Conservation (phyloP, 257 asterid species). For the Avicennia marina region DNA sequence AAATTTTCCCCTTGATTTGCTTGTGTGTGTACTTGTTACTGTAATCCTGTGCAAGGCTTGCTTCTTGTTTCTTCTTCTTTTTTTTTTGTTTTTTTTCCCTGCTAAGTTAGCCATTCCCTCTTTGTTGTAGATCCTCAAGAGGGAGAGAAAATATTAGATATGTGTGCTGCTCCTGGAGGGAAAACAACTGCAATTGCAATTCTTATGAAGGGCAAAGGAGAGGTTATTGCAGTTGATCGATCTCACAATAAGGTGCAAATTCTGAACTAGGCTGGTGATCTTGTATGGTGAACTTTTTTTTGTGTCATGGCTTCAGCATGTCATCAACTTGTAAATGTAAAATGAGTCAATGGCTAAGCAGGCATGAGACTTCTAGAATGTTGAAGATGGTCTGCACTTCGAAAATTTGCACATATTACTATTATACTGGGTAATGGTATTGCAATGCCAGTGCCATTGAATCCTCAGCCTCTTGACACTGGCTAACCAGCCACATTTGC, state of each 20-base stretch:
- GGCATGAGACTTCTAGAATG: background rate
- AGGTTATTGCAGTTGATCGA: constrained; percentile 82
- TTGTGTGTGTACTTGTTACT: background rate
- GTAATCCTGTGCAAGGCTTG: background rate
- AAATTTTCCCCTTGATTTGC: too few relatives aligned
- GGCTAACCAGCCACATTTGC: too few relatives aligned
- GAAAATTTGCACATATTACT: constrained; percentile 1
- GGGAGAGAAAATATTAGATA: constrained; percentile 87
- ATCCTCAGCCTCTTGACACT: too few relatives aligned
- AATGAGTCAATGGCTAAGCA: constrained; percentile 8
- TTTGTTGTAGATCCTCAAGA: constrained; percentile 71
- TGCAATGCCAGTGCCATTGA: too few relatives aligned
- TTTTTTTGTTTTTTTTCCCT: background rate
- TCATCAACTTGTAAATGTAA: background rate
- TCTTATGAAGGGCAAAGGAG: constrained; percentile 95
- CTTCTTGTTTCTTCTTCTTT: background rate
- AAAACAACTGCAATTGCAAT: constrained; percentile 95
- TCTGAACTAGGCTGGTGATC: constrained; percentile 54
- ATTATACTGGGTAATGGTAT: too few relatives aligned
- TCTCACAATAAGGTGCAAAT: constrained; percentile 98
- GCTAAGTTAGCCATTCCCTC: constrained; percentile 14
- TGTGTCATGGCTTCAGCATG: background rate
- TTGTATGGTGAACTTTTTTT: constrained; percentile 5
- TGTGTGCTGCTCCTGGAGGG: constrained; percentile 99
- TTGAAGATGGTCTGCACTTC: background rate